A percentile compares a stretch with the other conserved stretches of the same genome.
phyloP scores from a whole-genome alignment of 106 monocot species.

The Platanthera zijinensis region DNA sequence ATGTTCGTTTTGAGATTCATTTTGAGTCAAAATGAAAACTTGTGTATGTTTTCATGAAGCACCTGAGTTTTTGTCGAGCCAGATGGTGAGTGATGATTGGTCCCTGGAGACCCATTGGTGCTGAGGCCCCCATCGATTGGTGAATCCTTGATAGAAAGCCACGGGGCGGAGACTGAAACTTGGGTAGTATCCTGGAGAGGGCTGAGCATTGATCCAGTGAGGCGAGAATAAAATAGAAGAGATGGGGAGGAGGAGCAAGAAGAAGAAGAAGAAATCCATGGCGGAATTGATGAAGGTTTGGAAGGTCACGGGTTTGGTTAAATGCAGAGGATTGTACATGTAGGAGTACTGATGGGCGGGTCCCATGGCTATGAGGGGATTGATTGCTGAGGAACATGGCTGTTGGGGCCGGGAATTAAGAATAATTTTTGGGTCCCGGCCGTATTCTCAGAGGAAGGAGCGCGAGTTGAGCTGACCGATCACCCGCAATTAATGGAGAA shows the following conservation, averaged over 20 bases:
- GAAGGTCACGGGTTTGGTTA: not conserved
- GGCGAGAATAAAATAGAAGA: slow-evolving; percentile 9
- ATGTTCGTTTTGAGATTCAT: not conserved
- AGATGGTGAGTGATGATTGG: slow-evolving; percentile 42
- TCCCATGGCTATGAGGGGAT: not conserved
- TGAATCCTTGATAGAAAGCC: slow-evolving; percentile 37
- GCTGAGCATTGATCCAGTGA: slow-evolving; percentile 24
- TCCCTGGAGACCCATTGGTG: slow-evolving; percentile 55
- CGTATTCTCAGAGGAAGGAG: no score
- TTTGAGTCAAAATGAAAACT: no score
- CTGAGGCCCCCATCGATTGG: slow-evolving; percentile 55
- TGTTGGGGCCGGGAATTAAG: not conserved
- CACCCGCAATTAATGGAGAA: no score
- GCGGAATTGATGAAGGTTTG: not conserved
- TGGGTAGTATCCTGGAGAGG: slow-evolving; percentile 70
- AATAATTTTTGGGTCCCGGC: no score
- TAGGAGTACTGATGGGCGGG: not conserved
- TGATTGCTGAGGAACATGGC: slow-evolving; percentile 1
- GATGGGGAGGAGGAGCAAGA: not conserved
- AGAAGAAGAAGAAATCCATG: slow-evolving; percentile 6
- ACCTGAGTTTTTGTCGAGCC: slow-evolving; percentile 67
- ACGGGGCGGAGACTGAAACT: slow-evolving; percentile 28
- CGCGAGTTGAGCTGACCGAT: no score
- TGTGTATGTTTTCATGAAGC: not conserved
- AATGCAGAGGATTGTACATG: not conserved